Evolutionary conservation across 805 yeast species (phyloP).

Genomic region (Komagataella populi): DNA sequence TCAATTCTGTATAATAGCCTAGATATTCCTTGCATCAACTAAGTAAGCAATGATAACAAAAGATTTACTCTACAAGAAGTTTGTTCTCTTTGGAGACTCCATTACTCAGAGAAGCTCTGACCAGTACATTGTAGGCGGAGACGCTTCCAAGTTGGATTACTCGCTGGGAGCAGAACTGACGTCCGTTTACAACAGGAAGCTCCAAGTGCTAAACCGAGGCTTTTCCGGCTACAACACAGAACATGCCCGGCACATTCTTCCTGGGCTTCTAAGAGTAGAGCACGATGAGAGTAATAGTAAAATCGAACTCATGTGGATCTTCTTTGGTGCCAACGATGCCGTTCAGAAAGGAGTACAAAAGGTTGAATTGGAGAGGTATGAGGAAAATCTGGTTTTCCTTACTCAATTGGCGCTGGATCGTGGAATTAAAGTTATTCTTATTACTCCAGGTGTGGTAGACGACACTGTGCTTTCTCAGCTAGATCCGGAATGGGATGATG

Average conservation of each 20-base stretch:
- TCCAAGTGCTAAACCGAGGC: constrained; percentile 67
- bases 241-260: constrained; percentile 37
- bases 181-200: constrained; percentile 35
- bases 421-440: constrained; percentile 37
- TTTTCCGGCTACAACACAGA: constrained; percentile 63
- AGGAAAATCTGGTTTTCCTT: constrained; percentile 31
- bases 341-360: constrained; percentile 27
- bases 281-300: constrained; percentile 17
- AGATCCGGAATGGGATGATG: constrained; percentile 19
- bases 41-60: neutral
- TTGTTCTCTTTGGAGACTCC: constrained; percentile 20
- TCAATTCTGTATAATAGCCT: neutral
- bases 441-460: constrained; percentile 53
- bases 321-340: constrained; percentile 77
- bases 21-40: neutral
- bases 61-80: neutral
- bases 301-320: constrained; percentile 35
- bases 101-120: constrained; percentile 18
- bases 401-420: constrained; percentile 23
- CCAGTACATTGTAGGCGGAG: constrained; percentile 7
- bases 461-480: constrained; percentile 22
- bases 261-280: constrained; percentile 37
- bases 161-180: constrained; percentile 4
- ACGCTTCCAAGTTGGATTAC: neutral
- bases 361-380: constrained; percentile 32